Conservation (phyloP, 2,329 filamentous ascomycete genomes). For the Xylariomycetidae sp. region DNA sequence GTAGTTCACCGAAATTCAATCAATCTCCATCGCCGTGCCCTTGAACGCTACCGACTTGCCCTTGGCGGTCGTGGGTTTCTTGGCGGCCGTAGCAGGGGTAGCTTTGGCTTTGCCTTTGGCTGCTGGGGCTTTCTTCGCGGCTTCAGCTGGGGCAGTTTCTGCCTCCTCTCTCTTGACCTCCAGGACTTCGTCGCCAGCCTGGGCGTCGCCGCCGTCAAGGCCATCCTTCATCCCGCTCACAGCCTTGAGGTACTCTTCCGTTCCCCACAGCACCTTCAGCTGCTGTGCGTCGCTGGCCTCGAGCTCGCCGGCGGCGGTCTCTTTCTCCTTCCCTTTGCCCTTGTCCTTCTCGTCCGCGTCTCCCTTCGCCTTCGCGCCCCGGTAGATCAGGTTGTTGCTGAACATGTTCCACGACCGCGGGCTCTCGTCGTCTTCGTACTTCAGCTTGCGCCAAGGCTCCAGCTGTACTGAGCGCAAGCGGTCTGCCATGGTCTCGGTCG, state of each 20-base stretch:
- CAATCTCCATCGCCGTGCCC: constrained; percentile 11
- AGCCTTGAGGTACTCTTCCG: constrained; percentile 25
- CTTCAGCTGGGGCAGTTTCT: constrained; percentile 3
- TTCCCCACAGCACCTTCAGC: constrained; percentile 22
- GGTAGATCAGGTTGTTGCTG: constrained; percentile 62
- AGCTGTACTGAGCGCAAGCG: constrained; percentile 72
- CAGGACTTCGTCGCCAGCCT: constrained; percentile 6
- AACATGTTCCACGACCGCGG: constrained; percentile 71
- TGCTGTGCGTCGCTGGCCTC: constrained; percentile 9
- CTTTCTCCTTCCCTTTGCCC: constrained; percentile 19
- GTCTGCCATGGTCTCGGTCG: constrained; percentile 66
- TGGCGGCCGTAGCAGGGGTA: constrained; percentile 3
- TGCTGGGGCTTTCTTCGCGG: constrained; percentile 9
- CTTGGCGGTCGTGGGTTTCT: constrained; percentile 14
- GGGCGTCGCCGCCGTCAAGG: constrained; percentile 17
- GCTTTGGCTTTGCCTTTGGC: constrained; percentile 23
- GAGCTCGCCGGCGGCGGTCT: constrained; percentile 6
- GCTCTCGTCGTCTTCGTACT: constrained; percentile 77
- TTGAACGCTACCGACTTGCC: constrained; percentile 26
- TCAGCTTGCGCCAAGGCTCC: constrained; percentile 74
- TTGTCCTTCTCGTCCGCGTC: constrained; percentile 5
- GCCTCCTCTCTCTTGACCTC: constrained; percentile 20
- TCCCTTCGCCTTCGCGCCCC: constrained; percentile 8
- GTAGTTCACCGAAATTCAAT: constrained; percentile 3
- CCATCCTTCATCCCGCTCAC: constrained; percentile 24